phyloP scores from a whole-genome alignment of 208 protist species.

The Leishmania guyanensis region DNA sequence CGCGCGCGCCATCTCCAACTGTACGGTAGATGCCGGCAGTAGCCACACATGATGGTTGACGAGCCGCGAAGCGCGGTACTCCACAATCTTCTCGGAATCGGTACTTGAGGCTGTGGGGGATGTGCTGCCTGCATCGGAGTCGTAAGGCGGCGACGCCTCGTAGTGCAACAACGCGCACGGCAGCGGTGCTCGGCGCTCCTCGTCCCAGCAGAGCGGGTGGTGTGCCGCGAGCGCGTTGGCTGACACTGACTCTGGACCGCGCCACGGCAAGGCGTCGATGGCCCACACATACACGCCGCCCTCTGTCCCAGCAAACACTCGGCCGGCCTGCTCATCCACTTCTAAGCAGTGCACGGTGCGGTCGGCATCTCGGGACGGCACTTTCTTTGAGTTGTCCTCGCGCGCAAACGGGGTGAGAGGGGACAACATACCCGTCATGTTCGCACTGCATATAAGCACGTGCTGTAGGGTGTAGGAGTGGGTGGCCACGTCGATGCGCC shows the following conservation, averaged over 20 bases:
- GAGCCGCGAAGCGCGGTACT: constrained; percentile 50
- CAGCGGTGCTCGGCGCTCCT: constrained; percentile 24
- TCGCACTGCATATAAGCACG: constrained; percentile 57
- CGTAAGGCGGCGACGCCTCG: not conserved
- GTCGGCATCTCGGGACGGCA: constrained; percentile 30
- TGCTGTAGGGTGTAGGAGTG: constrained; percentile 44
- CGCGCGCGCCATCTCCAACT: constrained; percentile 27
- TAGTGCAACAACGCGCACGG: constrained; percentile 20
- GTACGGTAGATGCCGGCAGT: constrained; percentile 27
- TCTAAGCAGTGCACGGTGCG: constrained; percentile 57
- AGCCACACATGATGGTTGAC: constrained; percentile 71
- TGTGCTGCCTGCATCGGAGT: not conserved
- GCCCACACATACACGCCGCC: constrained; percentile 69
- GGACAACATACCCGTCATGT: constrained; percentile 32
- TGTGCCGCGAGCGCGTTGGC: not conserved
- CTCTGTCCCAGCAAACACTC: constrained; percentile 64
- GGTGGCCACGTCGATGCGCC: constrained; percentile 63
- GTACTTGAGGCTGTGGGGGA: not conserved
- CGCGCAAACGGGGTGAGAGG: constrained; percentile 44
- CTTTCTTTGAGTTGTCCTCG: constrained; percentile 36
- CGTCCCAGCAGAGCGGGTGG: constrained; percentile 67
- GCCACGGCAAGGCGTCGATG: constrained; percentile 60
- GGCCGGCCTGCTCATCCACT: constrained; percentile 45
- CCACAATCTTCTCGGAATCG: constrained; percentile 19
- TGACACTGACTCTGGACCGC: constrained; percentile 13